A percentile compares a stretch with the other conserved stretches of the same genome.
Conservation (phyloP, 148 eudicot species). For the Persicaria tinctoria region DNA sequence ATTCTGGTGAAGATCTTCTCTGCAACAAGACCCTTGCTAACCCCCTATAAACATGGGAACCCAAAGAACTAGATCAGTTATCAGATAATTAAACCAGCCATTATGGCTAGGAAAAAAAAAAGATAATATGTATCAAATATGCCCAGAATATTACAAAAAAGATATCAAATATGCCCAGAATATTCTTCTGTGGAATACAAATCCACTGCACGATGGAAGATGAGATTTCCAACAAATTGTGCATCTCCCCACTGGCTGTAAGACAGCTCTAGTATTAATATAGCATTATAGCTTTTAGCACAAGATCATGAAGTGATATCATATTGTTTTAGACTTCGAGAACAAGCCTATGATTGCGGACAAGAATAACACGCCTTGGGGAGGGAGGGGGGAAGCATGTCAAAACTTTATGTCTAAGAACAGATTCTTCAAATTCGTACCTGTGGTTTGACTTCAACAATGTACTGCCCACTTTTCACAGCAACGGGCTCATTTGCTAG, state of each 20-base stretch:
- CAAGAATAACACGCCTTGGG: no score
- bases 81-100: not conserved
- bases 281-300: no score
- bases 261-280: no score
- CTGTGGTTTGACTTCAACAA: conserved; percentile 48
- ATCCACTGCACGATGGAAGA: no score
- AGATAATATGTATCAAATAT: not conserved
- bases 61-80: not conserved
- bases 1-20: conserved; percentile 35
- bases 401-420: no score
- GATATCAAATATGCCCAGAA: not conserved
- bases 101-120: not conserved
- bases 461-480: conserved; percentile 40
- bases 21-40: conserved; percentile 39
- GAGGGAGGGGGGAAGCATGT: no score
- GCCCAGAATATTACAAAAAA: not conserved
- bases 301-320: no score
- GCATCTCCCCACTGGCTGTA: no score
- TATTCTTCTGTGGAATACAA: no score
- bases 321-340: no score
- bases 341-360: no score
- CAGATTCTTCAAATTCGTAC: conserved; percentile 12
- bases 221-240: no score
- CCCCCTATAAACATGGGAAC: conserved; percentile 22
- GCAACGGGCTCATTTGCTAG: conserved; percentile 40